These are phyloP conservation scores for Ceratocystis alfenasii DNA, from an alignment of 2,329 filamentous ascomycete genomes.

Conservation along the genomic window DNA sequence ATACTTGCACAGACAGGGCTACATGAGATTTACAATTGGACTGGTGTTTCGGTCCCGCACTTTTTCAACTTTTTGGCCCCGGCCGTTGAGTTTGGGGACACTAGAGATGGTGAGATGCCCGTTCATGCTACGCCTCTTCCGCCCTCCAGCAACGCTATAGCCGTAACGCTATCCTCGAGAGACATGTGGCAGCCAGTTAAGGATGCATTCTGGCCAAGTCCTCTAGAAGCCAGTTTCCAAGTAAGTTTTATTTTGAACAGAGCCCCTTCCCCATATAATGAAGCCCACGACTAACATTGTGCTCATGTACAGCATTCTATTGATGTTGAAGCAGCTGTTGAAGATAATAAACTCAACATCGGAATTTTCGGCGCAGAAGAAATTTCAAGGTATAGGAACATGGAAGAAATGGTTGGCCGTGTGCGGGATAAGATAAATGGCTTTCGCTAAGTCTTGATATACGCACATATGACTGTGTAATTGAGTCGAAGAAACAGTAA, in stretches of 20 bases:
- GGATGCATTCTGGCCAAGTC: background rate
- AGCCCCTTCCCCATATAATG: background rate
- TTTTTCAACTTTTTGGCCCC: constrained; percentile 17
- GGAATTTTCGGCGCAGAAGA: constrained; percentile 17
- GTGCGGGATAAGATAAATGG: constrained; percentile 11
- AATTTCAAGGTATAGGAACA: background rate
- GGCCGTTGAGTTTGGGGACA: background rate
- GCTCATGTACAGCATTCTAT: constrained; percentile 8
- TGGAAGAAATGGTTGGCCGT: background rate
- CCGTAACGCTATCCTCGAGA: background rate
- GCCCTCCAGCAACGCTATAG: background rate
- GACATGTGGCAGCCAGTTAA: background rate
- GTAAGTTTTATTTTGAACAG: background rate
- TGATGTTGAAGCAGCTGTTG: constrained; percentile 19
- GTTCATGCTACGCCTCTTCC: background rate
- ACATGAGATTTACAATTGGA: constrained; percentile 15
- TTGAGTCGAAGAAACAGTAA: too few relatives aligned
- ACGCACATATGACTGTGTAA: too few relatives aligned
- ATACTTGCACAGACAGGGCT: constrained; percentile 3
- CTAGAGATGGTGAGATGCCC: background rate
- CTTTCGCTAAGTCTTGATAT: background rate
- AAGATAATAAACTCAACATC: constrained; percentile 6
- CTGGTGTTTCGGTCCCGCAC: background rate
- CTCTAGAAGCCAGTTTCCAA: background rate
- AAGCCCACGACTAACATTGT: constrained; percentile 1